phyloP scores from a whole-genome alignment of 345 rosid species.

The Pseudoturritis turrita region DNA sequence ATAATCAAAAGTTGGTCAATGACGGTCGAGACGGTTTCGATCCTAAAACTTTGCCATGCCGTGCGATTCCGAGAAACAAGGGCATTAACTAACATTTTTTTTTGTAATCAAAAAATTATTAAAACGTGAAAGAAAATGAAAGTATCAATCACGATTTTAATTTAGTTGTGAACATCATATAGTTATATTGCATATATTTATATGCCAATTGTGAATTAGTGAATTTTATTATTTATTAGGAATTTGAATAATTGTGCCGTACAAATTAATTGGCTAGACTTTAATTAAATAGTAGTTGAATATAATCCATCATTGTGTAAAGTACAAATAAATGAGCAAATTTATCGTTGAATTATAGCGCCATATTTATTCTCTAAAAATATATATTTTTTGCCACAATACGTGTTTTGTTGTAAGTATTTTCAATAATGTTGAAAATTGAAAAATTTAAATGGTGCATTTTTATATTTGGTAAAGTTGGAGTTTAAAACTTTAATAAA shows the following conservation, averaged over 20 bases:
- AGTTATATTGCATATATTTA: background rate
- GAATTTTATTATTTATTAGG: background rate
- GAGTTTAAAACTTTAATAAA: too few relatives aligned
- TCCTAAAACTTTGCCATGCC: constrained; percentile 1
- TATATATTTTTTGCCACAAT: background rate
- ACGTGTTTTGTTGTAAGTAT: constrained; percentile 21
- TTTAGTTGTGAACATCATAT: constrained; percentile 5
- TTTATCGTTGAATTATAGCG: background rate
- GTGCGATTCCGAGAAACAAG: constrained; percentile 1
- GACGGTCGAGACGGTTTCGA: background rate
- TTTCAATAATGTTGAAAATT: background rate
- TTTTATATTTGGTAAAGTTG: too few relatives aligned
- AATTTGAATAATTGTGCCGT: constrained; percentile 13
- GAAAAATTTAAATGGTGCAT: too few relatives aligned
- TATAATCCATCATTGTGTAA: constrained; percentile 8
- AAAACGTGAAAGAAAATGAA: background rate
- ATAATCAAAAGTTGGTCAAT: background rate
- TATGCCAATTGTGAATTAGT: background rate
- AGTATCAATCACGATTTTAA: background rate
- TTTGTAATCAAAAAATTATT: background rate
- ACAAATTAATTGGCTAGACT: constrained; percentile 13
- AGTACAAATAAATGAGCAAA: constrained; percentile 16
- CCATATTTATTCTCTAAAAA: background rate
- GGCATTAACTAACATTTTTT: background rate
- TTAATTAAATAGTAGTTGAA: constrained; percentile 3